Conservation (phyloP, 345 rosid genomes). For the Salix koriyanagi region DNA sequence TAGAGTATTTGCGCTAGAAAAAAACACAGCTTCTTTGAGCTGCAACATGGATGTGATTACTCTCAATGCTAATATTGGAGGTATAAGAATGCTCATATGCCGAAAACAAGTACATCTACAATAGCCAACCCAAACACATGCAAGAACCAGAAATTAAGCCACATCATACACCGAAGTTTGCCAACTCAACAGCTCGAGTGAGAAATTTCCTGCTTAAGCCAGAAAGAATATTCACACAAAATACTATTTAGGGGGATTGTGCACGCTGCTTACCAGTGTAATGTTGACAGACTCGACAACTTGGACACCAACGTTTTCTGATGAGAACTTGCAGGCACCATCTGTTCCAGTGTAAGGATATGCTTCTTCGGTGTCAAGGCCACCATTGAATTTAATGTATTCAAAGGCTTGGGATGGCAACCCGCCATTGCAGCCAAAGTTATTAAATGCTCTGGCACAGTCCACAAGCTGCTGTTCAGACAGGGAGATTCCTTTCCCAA, state of each 20-base stretch:
- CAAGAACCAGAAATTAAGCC: background rate
- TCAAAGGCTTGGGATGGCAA: conserved; percentile 98
- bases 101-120: background rate
- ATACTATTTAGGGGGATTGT: background rate
- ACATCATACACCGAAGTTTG: background rate
- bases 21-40: no score
- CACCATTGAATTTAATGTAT: conserved; percentile 85
- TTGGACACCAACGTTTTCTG: conserved; percentile 68
- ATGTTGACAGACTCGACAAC: conserved; percentile 75
- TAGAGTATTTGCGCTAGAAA: background rate
- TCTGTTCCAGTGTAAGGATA: conserved; percentile 71
- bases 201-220: background rate
- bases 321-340: conserved; percentile 68
- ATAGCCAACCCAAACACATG: background rate
- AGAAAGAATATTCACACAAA: background rate
- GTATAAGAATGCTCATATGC: background rate
- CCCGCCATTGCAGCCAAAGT: conserved; percentile 88
- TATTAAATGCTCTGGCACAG: conserved; percentile 86
- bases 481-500: conserved; percentile 69
- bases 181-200: background rate
- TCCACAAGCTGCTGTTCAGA: conserved; percentile 99
- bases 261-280: conserved; percentile 53
- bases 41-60: background rate
- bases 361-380: conserved; percentile 87
- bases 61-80: background rate